Evolutionary conservation across 805 yeast species (phyloP).

Genomic region (Barnettozyma pratensis): DNA sequence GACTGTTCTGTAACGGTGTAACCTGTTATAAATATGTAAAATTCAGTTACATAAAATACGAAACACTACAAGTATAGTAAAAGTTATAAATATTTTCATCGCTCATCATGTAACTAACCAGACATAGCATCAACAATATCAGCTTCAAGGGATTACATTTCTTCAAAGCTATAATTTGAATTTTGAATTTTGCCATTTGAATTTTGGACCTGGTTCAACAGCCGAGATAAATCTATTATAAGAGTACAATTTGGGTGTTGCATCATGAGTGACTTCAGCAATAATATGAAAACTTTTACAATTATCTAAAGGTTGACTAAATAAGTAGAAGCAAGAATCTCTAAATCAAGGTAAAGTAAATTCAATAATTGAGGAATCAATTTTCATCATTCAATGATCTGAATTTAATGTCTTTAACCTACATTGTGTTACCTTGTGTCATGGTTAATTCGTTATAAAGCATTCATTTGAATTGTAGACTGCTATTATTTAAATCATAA

Average conservation of each 20-base stretch:
- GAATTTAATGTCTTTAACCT: conserved; percentile 17
- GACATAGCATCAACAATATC: no score
- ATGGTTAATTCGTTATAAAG: conserved; percentile 23
- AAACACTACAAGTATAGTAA: no score
- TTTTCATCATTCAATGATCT: conserved; percentile 4
- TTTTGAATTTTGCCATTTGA: no score
- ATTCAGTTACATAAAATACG: no score
- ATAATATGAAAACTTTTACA: conserved; percentile 22
- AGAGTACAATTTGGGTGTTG: not conserved
- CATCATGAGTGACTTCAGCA: conserved; percentile 14
- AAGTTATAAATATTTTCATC: no score
- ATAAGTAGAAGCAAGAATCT: conserved; percentile 8
- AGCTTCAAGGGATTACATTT: no score
- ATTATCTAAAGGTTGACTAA: conserved; percentile 3
- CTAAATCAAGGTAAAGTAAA: conserved; percentile 9
- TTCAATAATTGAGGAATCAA: conserved; percentile 6
- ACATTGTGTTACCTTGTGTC: conserved; percentile 20
- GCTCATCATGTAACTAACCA: no score
- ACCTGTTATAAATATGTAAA: no score
- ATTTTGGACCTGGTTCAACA: no score
- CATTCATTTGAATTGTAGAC: conserved; percentile 22
- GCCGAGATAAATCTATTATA: not conserved
- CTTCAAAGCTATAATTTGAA: no score
- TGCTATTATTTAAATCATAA: conserved; percentile 20
- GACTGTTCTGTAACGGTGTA: no score